A percentile compares a stretch with the other conserved stretches of the same genome.
Evolutionary conservation across 441 rosid species (phyloP).

Genomic region (Pelargonium cotyledonis): DNA sequence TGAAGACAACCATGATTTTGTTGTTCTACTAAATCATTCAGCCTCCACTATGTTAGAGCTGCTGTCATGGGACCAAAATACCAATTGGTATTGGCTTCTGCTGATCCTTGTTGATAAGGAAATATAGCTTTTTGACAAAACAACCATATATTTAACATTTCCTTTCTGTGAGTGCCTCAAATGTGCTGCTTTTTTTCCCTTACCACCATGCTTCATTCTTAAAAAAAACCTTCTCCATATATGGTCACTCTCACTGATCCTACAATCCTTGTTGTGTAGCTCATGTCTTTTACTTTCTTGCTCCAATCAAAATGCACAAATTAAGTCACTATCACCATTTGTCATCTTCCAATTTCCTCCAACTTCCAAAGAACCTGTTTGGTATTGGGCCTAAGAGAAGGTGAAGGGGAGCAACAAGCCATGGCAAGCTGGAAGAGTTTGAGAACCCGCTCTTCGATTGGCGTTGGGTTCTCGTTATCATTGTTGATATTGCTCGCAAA

Average conservation of each 20-base stretch:
- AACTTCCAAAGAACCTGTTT: slow-evolving; percentile 59
- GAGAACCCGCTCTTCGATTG: slow-evolving; percentile 49
- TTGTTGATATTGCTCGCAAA: slow-evolving; percentile 26
- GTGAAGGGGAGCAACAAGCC: slow-evolving; percentile 82
- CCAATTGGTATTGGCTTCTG: not conserved
- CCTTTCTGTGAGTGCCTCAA: slow-evolving; percentile 19
- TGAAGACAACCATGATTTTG: not conserved
- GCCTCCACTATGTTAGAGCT: not conserved
- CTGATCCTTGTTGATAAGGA: slow-evolving; percentile 16
- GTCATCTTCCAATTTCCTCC: slow-evolving; percentile 47
- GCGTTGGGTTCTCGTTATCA: slow-evolving; percentile 25
- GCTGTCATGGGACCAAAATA: not conserved
- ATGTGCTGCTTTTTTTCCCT: not conserved
- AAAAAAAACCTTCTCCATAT: slow-evolving; percentile 14
- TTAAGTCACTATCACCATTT: not conserved
- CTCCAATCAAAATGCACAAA: not conserved
- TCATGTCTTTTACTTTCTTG: not conserved
- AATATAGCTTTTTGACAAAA: slow-evolving; percentile 19
- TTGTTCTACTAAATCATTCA: too few species aligned
- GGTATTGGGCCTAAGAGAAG: slow-evolving; percentile 71
- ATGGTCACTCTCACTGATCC: slow-evolving; percentile 16
- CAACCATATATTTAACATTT: slow-evolving; percentile 11
- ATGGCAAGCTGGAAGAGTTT: slow-evolving; percentile 68
- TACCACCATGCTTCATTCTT: slow-evolving; percentile 8
- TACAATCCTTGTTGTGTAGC: slow-evolving; percentile 13